Conservation (phyloP, 106 monocot species). For the Phalaenopsis aphrodite region DNA sequence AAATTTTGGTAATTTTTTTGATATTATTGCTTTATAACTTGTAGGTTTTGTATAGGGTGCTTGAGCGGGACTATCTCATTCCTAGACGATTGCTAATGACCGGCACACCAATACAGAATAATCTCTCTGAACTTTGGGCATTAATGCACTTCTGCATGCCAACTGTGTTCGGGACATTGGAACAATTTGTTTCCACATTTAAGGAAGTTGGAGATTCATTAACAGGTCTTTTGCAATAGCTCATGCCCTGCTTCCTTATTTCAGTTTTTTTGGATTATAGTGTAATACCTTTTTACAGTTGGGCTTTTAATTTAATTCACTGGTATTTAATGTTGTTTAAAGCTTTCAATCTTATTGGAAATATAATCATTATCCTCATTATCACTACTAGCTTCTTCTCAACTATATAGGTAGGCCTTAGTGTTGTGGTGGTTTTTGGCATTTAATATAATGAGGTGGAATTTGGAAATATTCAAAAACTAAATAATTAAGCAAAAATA, state of each 20-base stretch:
- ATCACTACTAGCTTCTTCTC: background rate
- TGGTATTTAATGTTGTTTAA: background rate
- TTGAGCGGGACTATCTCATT: conserved; percentile 63
- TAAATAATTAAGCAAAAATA: too few species aligned
- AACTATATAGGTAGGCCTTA: background rate
- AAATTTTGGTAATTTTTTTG: background rate
- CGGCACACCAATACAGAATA: conserved; percentile 96
- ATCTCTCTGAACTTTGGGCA: conserved; percentile 87
- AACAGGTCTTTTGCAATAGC: conserved; percentile 24
- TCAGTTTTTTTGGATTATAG: background rate
- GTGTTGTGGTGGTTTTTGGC: too few species aligned
- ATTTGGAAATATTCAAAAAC: too few species aligned
- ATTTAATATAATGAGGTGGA: too few species aligned
- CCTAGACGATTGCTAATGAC: conserved; percentile 91
- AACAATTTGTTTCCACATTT: conserved; percentile 77
- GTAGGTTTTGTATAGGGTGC: conserved; percentile 90
- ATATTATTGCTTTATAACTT: background rate
- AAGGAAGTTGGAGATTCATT: conserved; percentile 38
- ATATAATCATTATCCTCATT: background rate
- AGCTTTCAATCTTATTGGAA: background rate
- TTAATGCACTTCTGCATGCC: conserved; percentile 99
- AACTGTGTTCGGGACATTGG: conserved; percentile 63
- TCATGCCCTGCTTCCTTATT: background rate
- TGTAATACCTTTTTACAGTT: background rate
- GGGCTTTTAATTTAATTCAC: background rate